Evolutionary conservation across 257 asterid species (phyloP).

Genomic region (Gentiana dahurica): DNA sequence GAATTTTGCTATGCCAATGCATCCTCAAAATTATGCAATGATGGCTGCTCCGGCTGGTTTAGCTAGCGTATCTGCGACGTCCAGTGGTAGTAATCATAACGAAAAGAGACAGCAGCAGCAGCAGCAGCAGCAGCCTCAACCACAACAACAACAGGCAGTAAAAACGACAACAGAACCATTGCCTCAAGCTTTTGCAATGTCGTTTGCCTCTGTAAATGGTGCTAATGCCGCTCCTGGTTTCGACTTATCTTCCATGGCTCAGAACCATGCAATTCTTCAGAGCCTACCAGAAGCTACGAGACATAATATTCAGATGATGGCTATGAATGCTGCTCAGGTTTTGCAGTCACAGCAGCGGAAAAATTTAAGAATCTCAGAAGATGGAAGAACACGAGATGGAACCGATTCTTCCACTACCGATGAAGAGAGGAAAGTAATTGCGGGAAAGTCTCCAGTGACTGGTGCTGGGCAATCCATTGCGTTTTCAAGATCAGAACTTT

Average conservation of each 20-base stretch:
- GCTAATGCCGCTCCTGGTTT: conserved; percentile 35
- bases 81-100: conserved; percentile 26
- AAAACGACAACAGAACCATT: conserved; percentile 45
- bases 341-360: conserved; percentile 38
- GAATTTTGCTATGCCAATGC: conserved; percentile 57
- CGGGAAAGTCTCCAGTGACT: conserved; percentile 30
- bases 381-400: conserved; percentile 37
- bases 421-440: conserved; percentile 48
- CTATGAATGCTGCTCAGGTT: conserved; percentile 40
- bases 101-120: conserved; percentile 52
- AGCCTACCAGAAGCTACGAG: conserved; percentile 52
- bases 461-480: conserved; percentile 59
- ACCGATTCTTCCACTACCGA: conserved; percentile 37
- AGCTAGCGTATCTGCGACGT: conserved; percentile 21
- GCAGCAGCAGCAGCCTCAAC: conserved; percentile 22
- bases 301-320: conserved; percentile 62
- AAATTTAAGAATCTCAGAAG: conserved; percentile 51
- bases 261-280: conserved; percentile 66
- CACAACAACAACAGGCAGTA: conserved; percentile 26
- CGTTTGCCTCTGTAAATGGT: conserved; percentile 68
- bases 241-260: conserved; percentile 58
- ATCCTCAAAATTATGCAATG: conserved; percentile 59
- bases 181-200: conserved; percentile 69
- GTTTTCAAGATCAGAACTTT: conserved; percentile 48
- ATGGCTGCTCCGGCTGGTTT: conserved; percentile 46